phyloP scores from a whole-genome alignment of 257 asterid genomes.

The Cynanchum wilfordii region DNA sequence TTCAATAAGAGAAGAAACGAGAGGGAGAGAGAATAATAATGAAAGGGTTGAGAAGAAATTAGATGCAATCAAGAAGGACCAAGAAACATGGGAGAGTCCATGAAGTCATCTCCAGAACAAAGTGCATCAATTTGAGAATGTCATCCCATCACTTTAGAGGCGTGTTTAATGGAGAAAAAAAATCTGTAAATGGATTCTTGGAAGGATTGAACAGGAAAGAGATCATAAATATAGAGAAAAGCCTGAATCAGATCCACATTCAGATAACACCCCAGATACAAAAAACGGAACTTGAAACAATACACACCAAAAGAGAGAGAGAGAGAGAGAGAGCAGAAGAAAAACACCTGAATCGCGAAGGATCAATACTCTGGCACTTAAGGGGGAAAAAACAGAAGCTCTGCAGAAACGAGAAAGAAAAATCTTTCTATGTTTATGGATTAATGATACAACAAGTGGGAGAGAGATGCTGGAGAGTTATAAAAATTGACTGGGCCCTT shows the following conservation, averaged over 20 bases:
- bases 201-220: constrained; percentile 6
- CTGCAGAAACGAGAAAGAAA: not conserved
- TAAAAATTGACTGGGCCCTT: not conserved
- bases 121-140: not conserved
- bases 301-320: not conserved
- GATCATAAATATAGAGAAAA: constrained; percentile 19
- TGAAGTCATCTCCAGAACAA: constrained; percentile 9
- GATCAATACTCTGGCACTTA: not conserved
- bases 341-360: constrained; percentile 11
- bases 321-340: not conserved
- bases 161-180: no score
- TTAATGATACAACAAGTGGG: not conserved
- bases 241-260: constrained; percentile 18
- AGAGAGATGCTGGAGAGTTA: not conserved
- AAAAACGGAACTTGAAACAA: constrained; percentile 5
- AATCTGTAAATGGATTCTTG: not conserved
- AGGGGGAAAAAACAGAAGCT: not conserved
- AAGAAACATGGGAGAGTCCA: constrained; percentile 6
- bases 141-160: not conserved
- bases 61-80: constrained; percentile 20
- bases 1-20: not conserved
- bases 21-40: not conserved
- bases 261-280: constrained; percentile 10
- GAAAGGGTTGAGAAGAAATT: not conserved
- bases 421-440: not conserved